Evolutionary conservation across 108 stramenopile species (phyloP).

Genomic region (Nannochloropsis salina): DNA sequence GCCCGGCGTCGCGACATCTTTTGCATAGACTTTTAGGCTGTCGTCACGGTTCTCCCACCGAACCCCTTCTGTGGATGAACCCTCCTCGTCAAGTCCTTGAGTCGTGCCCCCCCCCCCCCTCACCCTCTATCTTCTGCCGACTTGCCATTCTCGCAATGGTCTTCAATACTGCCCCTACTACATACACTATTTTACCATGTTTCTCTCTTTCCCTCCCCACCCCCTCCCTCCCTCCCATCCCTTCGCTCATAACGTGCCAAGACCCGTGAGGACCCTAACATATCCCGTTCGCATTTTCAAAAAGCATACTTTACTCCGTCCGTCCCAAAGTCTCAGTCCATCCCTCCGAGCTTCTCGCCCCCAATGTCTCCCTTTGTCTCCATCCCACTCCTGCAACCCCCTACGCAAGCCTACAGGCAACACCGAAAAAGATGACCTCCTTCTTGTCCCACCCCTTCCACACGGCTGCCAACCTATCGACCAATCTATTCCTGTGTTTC

Average conservation of each 20-base stretch:
- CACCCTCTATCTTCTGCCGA: not conserved
- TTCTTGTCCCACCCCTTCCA: not conserved
- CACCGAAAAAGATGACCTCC: not conserved
- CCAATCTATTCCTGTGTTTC: not conserved
- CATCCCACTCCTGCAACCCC: not conserved
- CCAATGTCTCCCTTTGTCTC: not conserved
- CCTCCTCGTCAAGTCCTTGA: not conserved
- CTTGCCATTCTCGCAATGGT: not conserved
- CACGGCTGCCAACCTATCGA: not conserved
- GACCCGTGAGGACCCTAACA: not conserved
- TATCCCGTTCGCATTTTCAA: too few relatives aligned
- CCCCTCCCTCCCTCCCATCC: not conserved
- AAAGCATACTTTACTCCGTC: too few relatives aligned
- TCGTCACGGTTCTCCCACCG: too few relatives aligned
- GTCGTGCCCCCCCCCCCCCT: constrained; percentile 30
- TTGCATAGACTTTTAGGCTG: not conserved
- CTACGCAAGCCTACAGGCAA: not conserved
- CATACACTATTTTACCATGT: too few relatives aligned
- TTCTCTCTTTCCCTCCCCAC: not conserved
- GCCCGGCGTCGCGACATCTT: constrained; percentile 30
- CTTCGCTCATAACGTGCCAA: not conserved
- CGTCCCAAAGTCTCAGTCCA: too few relatives aligned
- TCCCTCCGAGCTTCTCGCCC: too few relatives aligned
- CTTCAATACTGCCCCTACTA: too few relatives aligned
- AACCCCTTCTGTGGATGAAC: too few relatives aligned